Evolutionary conservation across 1,284 basidiomycete genomes (phyloP), one percentile per base, ranked within the genome.

Genomic region (Tilletiaria anomala): DNA sequence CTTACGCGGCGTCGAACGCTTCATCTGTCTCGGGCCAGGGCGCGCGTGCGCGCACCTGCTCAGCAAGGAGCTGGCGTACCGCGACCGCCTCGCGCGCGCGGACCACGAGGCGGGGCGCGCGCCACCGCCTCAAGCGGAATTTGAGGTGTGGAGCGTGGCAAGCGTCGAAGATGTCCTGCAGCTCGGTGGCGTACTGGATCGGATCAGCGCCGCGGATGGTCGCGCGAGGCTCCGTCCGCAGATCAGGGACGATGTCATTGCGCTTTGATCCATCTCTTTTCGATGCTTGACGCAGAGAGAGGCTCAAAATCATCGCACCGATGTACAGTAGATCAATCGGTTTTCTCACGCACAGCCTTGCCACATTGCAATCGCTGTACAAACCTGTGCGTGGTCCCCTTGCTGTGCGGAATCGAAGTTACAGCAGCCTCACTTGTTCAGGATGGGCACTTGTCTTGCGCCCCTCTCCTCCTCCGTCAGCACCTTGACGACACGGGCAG

Each of bases 401-500:
- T n/a, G n/a, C n/a, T n/a, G n/a, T n/a, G n/a, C n/a, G n/a, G n/a
- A n/a, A n/a, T n/a, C n/a, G n/a, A n/a, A n/a, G n/a, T n/a, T n/a
- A n/a, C n/a, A n/a, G n/a, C n/a, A n/a, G n/a, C n/a, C n/a, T n/a
- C n/a, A n/a, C n/a, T n/a, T n/a, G n/a, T n/a, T n/a, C n/a, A n/a
- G n/a, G n/a, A n/a, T n/a, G n/a, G n/a, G n/a, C n/a, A n/a, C n/a
- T n/a, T n/a, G n/a, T n/a, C n/a, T 37, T 6, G 21, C 41, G 11
- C 46, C 56, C 17, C 54, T 33, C 40, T 57, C 57, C 1, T 50
- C 48, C n/a, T 54, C 47, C 8, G 31, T 37, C 29, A 59, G 41
- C 8, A 47, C 61, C 56, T 70, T 70, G 49, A 73, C 46, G 2
- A 73, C 67, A 26, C 56, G 63, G 0, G 69, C 72, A 2, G 73